phyloP scores from a whole-genome alignment of 2,329 filamentous ascomycete genomes.

The Penicillium sp. region DNA sequence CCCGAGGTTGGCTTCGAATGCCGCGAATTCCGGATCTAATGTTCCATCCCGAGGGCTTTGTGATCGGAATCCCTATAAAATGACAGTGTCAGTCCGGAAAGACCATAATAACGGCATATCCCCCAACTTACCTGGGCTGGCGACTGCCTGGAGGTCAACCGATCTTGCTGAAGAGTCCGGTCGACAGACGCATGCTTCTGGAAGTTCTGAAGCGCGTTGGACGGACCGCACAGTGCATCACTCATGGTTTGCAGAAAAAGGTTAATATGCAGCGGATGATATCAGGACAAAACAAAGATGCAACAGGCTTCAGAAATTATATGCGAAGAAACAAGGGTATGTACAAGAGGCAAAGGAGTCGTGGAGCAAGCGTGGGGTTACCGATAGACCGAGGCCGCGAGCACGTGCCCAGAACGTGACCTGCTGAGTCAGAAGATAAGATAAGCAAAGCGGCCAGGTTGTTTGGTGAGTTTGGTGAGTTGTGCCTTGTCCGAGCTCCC shows the following conservation, averaged over 20 bases:
- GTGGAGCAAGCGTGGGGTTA: conserved; percentile 14
- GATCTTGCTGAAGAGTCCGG: conserved; percentile 71
- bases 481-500: conserved; percentile 12
- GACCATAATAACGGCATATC: too few relatives aligned
- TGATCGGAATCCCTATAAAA: conserved; percentile 61
- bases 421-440: conserved; percentile 24
- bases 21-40: conserved; percentile 66
- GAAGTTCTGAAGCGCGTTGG: conserved; percentile 71
- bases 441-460: conserved; percentile 27
- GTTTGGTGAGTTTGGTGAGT: conserved; percentile 15
- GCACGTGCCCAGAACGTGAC: conserved; percentile 21
- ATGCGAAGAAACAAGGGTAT: not conserved
- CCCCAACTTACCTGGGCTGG: conserved; percentile 52
- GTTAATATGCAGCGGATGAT: not conserved
- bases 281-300: not conserved
- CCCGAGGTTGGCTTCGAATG: conserved; percentile 55
- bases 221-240: conserved; percentile 70
- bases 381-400: conserved; percentile 17
- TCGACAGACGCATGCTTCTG: conserved; percentile 68
- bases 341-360: conserved; percentile 1
- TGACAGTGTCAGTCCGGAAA: conserved; percentile 11
- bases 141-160: conserved; percentile 55
- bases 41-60: conserved; percentile 53
- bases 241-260: conserved; percentile 51
- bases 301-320: not conserved